A percentile compares a stretch with the other conserved stretches of the same genome.
These are phyloP conservation scores for Austroboletus niveus DNA, from an alignment of 1,284 basidiomycete genomes.

Conservation along the genomic window DNA sequence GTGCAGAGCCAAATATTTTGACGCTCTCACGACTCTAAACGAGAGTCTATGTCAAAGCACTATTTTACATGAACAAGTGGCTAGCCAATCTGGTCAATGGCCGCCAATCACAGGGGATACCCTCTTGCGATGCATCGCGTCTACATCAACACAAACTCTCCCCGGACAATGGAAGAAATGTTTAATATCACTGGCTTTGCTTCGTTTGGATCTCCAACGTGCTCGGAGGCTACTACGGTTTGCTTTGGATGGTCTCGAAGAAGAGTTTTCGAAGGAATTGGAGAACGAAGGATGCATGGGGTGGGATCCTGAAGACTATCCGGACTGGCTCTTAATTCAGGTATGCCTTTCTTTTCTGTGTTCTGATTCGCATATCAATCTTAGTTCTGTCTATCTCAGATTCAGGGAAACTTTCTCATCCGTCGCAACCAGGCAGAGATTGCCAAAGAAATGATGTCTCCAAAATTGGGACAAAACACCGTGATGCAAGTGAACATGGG, in stretches of 20 bases:
- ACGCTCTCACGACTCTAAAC: background rate
- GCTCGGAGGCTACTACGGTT: background rate
- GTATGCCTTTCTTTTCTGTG: conserved; percentile 18
- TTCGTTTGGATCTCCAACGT: conserved; percentile 32
- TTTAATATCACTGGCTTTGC: conserved; percentile 29
- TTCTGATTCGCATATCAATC: background rate
- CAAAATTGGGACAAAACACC: conserved; percentile 34
- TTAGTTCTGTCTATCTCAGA: conserved; percentile 20
- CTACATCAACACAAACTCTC: conserved; percentile 2
- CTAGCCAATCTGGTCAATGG: conserved; percentile 14
- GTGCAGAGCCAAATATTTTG: background rate
- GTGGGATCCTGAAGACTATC: conserved; percentile 14
- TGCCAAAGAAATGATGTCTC: conserved; percentile 45
- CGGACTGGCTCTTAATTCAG: conserved; percentile 48
- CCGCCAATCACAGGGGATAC: conserved; percentile 24
- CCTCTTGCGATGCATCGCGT: conserved; percentile 25
- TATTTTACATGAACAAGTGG: too few relatives aligned
- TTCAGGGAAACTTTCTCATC: conserved; percentile 40
- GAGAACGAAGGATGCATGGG: conserved; percentile 21
- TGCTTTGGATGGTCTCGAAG: background rate
- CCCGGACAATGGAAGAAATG: conserved; percentile 24
- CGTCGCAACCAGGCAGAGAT: conserved; percentile 39
- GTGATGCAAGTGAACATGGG: conserved; percentile 58
- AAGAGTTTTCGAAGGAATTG: background rate
- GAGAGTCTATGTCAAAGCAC: background rate